Conservation (phyloP, 2,329 filamentous ascomycete genomes). For the Hortaea werneckii region DNA sequence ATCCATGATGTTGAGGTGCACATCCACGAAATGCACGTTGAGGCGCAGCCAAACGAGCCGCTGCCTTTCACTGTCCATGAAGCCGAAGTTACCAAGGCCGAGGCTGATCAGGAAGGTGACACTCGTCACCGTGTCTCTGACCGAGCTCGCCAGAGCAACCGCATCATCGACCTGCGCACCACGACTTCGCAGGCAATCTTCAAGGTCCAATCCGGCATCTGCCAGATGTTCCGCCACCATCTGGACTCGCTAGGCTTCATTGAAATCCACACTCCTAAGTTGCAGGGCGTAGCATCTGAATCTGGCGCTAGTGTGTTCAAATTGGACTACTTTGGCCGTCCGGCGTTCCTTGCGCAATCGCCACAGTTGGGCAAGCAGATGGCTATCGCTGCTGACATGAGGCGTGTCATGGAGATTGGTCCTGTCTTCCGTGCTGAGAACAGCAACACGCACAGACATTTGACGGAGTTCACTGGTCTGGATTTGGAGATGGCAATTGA, state of each 20-base stretch:
- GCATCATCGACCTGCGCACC: constrained; percentile 77
- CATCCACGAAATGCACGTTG: constrained; percentile 55
- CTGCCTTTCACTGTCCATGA: constrained; percentile 62
- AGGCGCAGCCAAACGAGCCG: constrained; percentile 50
- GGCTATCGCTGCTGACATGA: constrained; percentile 81
- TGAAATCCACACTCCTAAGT: constrained; percentile 87
- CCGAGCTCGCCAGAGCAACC: constrained; percentile 64
- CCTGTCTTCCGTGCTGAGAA: constrained; percentile 91
- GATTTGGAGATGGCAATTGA: constrained; percentile 90
- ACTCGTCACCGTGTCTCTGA: constrained; percentile 55
- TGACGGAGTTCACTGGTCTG: constrained; percentile 89
- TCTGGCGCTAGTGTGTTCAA: constrained; percentile 87
- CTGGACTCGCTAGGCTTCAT: constrained; percentile 71
- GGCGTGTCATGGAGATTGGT: constrained; percentile 79
- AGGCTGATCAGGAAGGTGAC: constrained; percentile 47
- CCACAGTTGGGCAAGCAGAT: constrained; percentile 91
- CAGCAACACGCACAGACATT: constrained; percentile 86
- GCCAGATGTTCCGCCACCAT: constrained; percentile 66
- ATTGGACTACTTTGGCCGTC: constrained; percentile 80
- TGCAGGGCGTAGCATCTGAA: constrained; percentile 83
- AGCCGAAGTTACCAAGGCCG: constrained; percentile 51
- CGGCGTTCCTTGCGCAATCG: constrained; percentile 81
- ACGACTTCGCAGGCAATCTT: constrained; percentile 80
- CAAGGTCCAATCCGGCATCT: constrained; percentile 71
- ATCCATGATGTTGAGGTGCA: constrained; percentile 68